These are phyloP conservation scores for Gossypium schwendimanii DNA, from an alignment of 441 rosid species.

Conservation along the genomic window DNA sequence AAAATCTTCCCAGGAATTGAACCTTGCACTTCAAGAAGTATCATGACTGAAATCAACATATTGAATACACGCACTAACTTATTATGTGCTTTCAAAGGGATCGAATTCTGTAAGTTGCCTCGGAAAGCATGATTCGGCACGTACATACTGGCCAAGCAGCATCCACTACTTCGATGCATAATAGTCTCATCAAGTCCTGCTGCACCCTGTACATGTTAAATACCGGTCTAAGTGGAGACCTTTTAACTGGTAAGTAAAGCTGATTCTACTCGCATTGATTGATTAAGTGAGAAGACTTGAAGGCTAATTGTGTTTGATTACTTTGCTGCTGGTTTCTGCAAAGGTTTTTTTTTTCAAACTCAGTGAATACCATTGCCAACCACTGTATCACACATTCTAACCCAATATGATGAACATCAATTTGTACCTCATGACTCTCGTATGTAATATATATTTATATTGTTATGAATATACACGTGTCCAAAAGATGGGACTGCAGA, in stretches of 20 bases:
- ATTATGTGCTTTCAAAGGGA: slow-evolving; percentile 17
- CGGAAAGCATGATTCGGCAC: slow-evolving; percentile 25
- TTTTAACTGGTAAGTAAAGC: slow-evolving; percentile 20
- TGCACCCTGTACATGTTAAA: slow-evolving; percentile 25
- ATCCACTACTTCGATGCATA: slow-evolving; percentile 4
- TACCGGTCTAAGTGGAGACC: slow-evolving; percentile 20
- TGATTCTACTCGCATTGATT: slow-evolving; percentile 29
- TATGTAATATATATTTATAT: not conserved
- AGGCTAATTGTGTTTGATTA: slow-evolving; percentile 18
- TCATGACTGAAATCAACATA: slow-evolving; percentile 29
- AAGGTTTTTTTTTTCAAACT: slow-evolving; percentile 7
- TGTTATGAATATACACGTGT: slow-evolving; percentile 2
- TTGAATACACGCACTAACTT: slow-evolving; percentile 12
- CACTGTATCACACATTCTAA: slow-evolving; percentile 8
- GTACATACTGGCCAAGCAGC: slow-evolving; percentile 7
- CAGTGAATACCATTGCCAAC: not conserved
- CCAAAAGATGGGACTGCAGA: not conserved
- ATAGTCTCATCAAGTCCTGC: slow-evolving; percentile 6
- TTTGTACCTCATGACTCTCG: slow-evolving; percentile 14
- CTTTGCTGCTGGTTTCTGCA: slow-evolving; percentile 21
- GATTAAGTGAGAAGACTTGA: slow-evolving; percentile 8
- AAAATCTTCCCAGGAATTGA: slow-evolving; percentile 76
- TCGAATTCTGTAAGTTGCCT: slow-evolving; percentile 12
- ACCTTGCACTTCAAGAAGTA: slow-evolving; percentile 65
- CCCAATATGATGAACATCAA: slow-evolving; percentile 19